Percentiles rank a stretch among this genome's conserved stretches.
Evolutionary conservation across 2,329 filamentous ascomycete species (phyloP).

Genomic region (Rutstroemia sydowiana): DNA sequence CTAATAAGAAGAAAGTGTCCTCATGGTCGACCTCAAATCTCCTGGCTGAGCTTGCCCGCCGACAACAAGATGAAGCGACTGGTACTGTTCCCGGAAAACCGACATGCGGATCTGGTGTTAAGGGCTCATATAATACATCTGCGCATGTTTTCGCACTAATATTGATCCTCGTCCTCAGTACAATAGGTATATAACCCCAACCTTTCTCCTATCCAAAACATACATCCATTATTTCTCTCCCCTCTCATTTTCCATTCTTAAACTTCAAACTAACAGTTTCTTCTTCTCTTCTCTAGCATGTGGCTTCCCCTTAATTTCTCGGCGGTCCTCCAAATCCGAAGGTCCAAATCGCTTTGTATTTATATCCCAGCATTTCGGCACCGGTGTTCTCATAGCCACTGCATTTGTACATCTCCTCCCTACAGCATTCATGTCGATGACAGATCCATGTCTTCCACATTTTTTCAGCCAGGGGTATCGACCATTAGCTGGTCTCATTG

Average conservation of each 20-base stretch:
- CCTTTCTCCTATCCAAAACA: not conserved
- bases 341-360: conserved; percentile 38
- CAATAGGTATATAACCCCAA: conserved; percentile 33
- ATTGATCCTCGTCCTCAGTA: conserved; percentile 48
- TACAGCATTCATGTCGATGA: conserved; percentile 53
- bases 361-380: conserved; percentile 63
- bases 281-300: conserved; percentile 23
- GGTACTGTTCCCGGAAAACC: conserved; percentile 30
- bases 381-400: conserved; percentile 77
- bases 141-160: conserved; percentile 51
- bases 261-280: not conserved
- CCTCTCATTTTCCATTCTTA: conserved; percentile 4
- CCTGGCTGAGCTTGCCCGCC: conserved; percentile 40
- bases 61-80: conserved; percentile 34
- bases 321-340: conserved; percentile 24
- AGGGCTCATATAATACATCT: conserved; percentile 45
- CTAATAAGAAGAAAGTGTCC: conserved; percentile 1
- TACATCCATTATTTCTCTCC: not conserved
- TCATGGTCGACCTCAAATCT: conserved; percentile 31
- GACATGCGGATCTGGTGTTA: conserved; percentile 43
- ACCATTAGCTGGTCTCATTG: conserved; percentile 72
- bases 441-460: conserved; percentile 60
- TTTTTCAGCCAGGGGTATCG: conserved; percentile 76
- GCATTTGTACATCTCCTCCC: conserved; percentile 69
- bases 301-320: conserved; percentile 30